Base-by-base conservation (phyloP, 108 stramenopile genomes). In the Fragilaria radians region DNA sequence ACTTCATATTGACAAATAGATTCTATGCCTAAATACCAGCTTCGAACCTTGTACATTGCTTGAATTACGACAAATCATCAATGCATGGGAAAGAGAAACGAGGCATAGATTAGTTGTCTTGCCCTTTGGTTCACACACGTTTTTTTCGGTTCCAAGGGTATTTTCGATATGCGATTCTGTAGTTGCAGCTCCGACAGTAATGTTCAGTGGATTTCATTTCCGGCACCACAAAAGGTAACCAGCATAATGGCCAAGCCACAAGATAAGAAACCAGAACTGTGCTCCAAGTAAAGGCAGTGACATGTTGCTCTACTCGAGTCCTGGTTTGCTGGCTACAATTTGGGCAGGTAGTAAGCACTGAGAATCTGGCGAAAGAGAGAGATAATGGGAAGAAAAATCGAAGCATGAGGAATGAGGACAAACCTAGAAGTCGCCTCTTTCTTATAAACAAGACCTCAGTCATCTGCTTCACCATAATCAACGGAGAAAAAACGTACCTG, bases 161-260 rank as follows among this genome's bases (percentile, higher is more conserved):
- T 42, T 42, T 42, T 42, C 14, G 7, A 42, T 42, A 11, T 7
- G 36, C 36, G 36, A 42, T 42, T 42, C 36, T 42, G 36, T 42
- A 42, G 25, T 59, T 28, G 45, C 59, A 59, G 19, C 22, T 14
- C n/a, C 18, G 22, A 48, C 61, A 52, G 58, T 52, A 71, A 48
- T 77, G 76, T 46, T 72, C 53, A 14, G 70, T 72, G 0, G 59
- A 25, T 47, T 72, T 72, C 48, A 69, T 65, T 28, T 47, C 29
- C 22, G 58, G 54, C 52, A 59, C 30, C 14, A 77, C 71, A 5
- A 77, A 53, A 1, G 76, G 76, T 2, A 77, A 4, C 76, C 76
- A 77, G 49, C 19, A 68, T 7, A 77, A 28, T 3, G 76, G 76
- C 70, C 70, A 72, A 55, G 71, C 66, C 5, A 72, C 19, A 26